Percentiles rank a stretch among this genome's conserved stretches.
Evolutionary conservation across 495 filamentous ascomycete species (phyloP).

Genomic region (Trichoderma reesei): DNA sequence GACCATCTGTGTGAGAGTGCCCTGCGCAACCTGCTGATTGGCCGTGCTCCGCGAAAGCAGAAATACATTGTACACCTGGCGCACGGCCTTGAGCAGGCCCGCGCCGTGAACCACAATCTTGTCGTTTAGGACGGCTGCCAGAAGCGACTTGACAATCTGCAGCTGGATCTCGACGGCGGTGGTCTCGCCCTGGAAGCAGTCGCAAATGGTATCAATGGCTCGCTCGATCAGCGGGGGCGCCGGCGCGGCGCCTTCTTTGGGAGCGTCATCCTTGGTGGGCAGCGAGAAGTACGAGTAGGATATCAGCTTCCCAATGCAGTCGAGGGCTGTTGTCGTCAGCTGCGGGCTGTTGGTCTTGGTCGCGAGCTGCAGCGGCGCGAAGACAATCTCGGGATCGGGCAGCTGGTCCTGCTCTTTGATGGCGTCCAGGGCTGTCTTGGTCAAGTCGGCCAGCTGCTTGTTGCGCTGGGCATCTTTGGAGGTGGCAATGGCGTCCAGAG

Average conservation of each 20-base stretch:
- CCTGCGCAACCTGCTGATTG: constrained; percentile 95
- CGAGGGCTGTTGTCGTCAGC: constrained; percentile 79
- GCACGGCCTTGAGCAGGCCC: constrained; percentile 92
- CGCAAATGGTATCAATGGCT: constrained; percentile 98
- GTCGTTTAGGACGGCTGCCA: constrained; percentile 93
- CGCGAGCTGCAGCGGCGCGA: constrained; percentile 79
- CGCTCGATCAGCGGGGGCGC: constrained; percentile 74
- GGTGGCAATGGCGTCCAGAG: constrained; percentile 78
- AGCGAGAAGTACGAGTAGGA: constrained; percentile 96
- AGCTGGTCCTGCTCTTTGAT: constrained; percentile 66
- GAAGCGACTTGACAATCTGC: constrained; percentile 93
- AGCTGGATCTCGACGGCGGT: constrained; percentile 85
- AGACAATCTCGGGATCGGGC: constrained; percentile 81
- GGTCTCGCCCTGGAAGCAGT: constrained; percentile 94
- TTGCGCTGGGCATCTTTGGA: constrained; percentile 78
- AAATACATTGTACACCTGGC: constrained; percentile 98
- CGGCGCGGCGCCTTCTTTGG: constrained; percentile 38
- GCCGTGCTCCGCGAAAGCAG: constrained; percentile 80
- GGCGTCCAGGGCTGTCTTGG: constrained; percentile 68
- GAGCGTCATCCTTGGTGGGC: constrained; percentile 36
- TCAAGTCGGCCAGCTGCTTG: constrained; percentile 69
- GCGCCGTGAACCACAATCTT: constrained; percentile 98
- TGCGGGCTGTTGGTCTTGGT: constrained; percentile 75
- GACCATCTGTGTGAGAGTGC: constrained; percentile 96
- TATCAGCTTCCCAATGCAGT: constrained; percentile 97